Base-by-base conservation (phyloP, 2,329 filamentous ascomycete genomes). In the Uncinocarpus reesii region DNA sequence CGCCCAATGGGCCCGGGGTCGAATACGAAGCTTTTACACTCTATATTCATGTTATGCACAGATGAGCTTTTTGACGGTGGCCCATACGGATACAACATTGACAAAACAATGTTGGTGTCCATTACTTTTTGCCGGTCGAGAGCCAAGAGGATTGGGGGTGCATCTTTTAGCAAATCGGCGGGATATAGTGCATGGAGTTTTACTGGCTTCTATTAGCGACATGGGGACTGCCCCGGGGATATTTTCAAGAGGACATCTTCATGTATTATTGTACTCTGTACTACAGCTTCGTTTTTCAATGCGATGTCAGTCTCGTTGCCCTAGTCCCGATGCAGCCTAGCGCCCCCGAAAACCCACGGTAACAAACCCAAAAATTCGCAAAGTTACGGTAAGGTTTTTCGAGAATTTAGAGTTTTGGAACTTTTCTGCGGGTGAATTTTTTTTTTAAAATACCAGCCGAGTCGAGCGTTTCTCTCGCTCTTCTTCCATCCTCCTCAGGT, bases 11-110 rank as follows among this genome's bases (percentile, higher is more conserved):
- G 53, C 76, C 83, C 29, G 86, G 92, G 61, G 71, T 89, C 11
- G 59, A 63, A 26, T 62, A 60, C 53, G 88, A 95, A 69, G 83
- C 83, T 57, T 75, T 88, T 49, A 86, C 80, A 1, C 72, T 92
- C 23, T 84, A 84, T 65, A 76, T 83, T 52, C 83, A 92, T 64
- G 66, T 93, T 57, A 65, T 79, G 63, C 45, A 47, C 18, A 34
- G 21, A 7, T 40, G 34, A 46, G 11, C 7, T 40, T 15, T n/a
- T 10, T 15, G 32, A 18, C 32, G n/a, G n/a, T n/a, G n/a, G n/a
- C n/a, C n/a, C n/a, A n/a, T n/a, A n/a, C n/a, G n/a, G n/a, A n/a
- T n/a, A n/a, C n/a, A n/a, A n/a, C n/a, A n/a, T n/a, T n/a, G n/a
- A n/a, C n/a, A n/a, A n/a, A n/a, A n/a, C n/a, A n/a, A n/a, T n/a